Conservation (phyloP, 2,329 filamentous ascomycete genomes). For the Passalora sequoiae region DNA sequence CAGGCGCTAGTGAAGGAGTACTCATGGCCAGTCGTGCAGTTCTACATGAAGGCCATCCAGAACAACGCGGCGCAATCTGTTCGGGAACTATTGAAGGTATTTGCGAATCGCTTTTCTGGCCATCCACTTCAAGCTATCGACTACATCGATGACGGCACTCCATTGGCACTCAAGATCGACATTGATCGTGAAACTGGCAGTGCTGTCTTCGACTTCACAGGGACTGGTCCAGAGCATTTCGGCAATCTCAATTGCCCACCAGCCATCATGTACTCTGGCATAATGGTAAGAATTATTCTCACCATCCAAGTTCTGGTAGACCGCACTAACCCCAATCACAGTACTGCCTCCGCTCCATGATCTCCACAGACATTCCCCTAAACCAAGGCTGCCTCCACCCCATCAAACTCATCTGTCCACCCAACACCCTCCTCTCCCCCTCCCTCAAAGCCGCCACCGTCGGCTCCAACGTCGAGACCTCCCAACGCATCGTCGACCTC, state of each 20-base stretch:
- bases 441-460: conserved; percentile 28
- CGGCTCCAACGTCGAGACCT: conserved; percentile 30
- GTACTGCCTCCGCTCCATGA: conserved; percentile 33
- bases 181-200: conserved; percentile 32
- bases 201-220: conserved; percentile 40
- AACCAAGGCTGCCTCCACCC: conserved; percentile 34
- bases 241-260: conserved; percentile 56
- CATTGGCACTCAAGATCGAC: conserved; percentile 33
- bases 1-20: conserved; percentile 35
- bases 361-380: conserved; percentile 47
- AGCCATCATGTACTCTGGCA: conserved; percentile 74
- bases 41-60: conserved; percentile 41
- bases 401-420: conserved; percentile 26
- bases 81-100: conserved; percentile 30
- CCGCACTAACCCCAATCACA: too few relatives aligned
- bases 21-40: conserved; percentile 33
- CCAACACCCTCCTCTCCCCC: conserved; percentile 30
- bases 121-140: conserved; percentile 31
- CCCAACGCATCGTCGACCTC: conserved; percentile 33
- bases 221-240: conserved; percentile 35
- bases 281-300: conserved; percentile 60
- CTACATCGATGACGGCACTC: conserved; percentile 41
- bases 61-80: conserved; percentile 34
- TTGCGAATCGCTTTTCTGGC: conserved; percentile 17
- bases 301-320: too few relatives aligned